Conservation (phyloP, 192 early-diverging fungal genomes). For the Mortierella claussenii region DNA sequence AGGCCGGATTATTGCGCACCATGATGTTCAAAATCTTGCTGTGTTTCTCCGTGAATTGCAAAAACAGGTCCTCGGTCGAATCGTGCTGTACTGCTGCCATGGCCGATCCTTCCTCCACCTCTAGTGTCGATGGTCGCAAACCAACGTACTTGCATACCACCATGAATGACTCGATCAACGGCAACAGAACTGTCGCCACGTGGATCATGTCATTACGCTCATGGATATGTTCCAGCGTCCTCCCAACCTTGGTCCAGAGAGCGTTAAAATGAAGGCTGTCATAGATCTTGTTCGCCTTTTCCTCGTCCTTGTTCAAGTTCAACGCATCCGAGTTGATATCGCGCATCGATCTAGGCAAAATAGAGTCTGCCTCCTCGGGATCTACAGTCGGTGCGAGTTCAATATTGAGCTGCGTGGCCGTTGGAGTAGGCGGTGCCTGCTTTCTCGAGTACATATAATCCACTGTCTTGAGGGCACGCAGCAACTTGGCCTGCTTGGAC, state of each 20-base stretch:
- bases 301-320: conserved; percentile 58
- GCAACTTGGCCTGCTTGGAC: conserved; percentile 89
- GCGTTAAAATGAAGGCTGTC: conserved; percentile 64
- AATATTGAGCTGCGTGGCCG: conserved; percentile 56
- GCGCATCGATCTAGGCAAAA: conserved; percentile 51
- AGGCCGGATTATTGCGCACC: conserved; percentile 95
- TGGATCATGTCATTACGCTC: conserved; percentile 85
- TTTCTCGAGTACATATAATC: conserved; percentile 84
- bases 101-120: conserved; percentile 41
- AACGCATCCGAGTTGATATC: conserved; percentile 42
- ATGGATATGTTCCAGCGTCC: conserved; percentile 76
- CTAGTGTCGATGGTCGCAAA: conserved; percentile 51
- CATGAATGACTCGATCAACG: conserved; percentile 98
- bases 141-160: conserved; percentile 92
- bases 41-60: conserved; percentile 91
- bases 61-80: conserved; percentile 76
- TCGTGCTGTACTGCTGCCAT: conserved; percentile 48
- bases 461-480: conserved; percentile 93
- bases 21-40: conserved; percentile 96
- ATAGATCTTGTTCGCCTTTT: conserved; percentile 61
- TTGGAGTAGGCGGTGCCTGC: conserved; percentile 43
- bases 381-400: conserved; percentile 52
- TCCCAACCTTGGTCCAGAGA: conserved; percentile 84
- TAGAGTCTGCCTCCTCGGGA: conserved; percentile 51
- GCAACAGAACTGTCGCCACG: conserved; percentile 92